Evolutionary conservation across 768 basidiomycete species (phyloP).

Genomic region (Termitomyces sp.): DNA sequence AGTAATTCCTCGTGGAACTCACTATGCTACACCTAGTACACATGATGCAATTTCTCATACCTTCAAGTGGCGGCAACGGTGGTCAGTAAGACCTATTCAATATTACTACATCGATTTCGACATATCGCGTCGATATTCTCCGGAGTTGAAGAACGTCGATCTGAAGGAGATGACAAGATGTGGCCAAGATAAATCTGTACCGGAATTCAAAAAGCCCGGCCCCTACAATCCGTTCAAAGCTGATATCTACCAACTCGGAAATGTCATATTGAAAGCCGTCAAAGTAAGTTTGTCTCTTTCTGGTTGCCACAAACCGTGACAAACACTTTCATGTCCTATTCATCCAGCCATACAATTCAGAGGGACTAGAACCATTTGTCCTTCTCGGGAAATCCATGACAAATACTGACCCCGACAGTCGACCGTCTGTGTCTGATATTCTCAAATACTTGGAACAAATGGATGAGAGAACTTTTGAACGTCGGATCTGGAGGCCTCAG

Average conservation of each 20-base stretch:
- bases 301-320: not conserved
- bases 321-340: too few relatives aligned
- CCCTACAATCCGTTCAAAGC: too few relatives aligned
- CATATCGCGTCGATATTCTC: not conserved
- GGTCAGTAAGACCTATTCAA: too few relatives aligned
- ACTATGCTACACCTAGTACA: not conserved
- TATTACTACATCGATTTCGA: constrained; percentile 3
- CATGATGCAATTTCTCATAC: not conserved
- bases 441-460: not conserved
- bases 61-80: not conserved
- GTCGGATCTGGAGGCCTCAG: not conserved
- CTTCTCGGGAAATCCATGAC: not conserved
- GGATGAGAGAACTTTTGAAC: too few relatives aligned
- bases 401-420: not conserved
- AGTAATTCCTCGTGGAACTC: too few relatives aligned
- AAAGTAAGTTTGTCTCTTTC: not conserved
- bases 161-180: too few relatives aligned
- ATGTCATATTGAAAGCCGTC: not conserved
- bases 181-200: too few relatives aligned
- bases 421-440: not conserved
- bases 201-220: too few relatives aligned
- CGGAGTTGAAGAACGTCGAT: too few relatives aligned
- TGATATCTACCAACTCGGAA: not conserved
- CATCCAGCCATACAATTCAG: too few relatives aligned
- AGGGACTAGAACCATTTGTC: not conserved